Evolutionary conservation across 2,329 filamentous ascomycete species (phyloP), one percentile per base, ranked within the genome.

Genomic region (Fusarium papillatum): DNA sequence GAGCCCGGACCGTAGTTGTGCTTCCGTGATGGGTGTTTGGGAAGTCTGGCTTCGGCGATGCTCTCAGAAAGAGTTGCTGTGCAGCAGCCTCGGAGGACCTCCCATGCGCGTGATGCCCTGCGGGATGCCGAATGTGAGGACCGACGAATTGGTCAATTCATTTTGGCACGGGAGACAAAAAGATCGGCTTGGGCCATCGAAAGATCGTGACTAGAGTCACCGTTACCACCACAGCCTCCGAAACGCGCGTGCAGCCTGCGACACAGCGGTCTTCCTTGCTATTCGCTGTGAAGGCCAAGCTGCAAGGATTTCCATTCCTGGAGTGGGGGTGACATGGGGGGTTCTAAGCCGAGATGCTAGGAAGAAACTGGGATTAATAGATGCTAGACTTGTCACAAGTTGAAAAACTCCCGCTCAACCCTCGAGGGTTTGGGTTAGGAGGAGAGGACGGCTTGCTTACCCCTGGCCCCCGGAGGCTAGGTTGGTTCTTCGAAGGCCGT

Each of bases 141-240:
- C 9, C n/a, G 24, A 46, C 22, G 4, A 22, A 13, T 19, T 26
- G 17, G 22, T 14, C 29, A 50, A 34, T 36, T 29, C 17, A 26
- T 36, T 38, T 34, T 29, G 41, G 39, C n/a, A 53, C 43, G 7
- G 26, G 36, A 31, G 26, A 50, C 11, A 61, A 36, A 24, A 61
- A 39, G 62, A 73, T 76, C 73, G 70, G 53, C 65, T 34, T 57
- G 48, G 14, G 50, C 36, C n/a, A 67, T 71, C 13, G 60, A 64
- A 66, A 71, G 61, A 76, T 74, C 70, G 64, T 69, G 70, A 50
- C 66, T 48, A 68, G 55, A 63, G 41, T 26, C 71, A 76, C 70
- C 63, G 70, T 76, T 73, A 67, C 64, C 70, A 76, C 70, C 66
- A 75, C 50, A 41, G 69, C 53, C 61, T 75, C 46, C 60, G 70